Evolutionary conservation across 2,329 filamentous ascomycete species (phyloP).

Genomic region (Davidsoniella australis): DNA sequence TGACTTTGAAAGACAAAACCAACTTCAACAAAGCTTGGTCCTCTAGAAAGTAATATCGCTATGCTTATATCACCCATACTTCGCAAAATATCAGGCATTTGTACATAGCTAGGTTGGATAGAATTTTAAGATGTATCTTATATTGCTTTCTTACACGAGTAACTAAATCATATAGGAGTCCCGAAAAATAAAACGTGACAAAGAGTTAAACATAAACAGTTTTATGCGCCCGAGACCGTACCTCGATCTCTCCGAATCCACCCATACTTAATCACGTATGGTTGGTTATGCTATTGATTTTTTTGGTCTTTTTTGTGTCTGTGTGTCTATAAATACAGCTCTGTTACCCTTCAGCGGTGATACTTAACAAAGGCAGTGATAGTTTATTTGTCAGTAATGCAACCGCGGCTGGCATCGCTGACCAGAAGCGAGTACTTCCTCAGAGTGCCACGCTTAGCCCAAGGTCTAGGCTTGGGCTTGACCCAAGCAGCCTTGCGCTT

Average conservation of each 20-base stretch:
- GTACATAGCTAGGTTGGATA: neutral
- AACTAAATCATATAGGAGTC: neutral
- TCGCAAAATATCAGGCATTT: neutral
- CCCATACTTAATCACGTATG: neutral
- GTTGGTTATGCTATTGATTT: neutral
- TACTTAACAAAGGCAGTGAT: neutral
- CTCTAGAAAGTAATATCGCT: slow-evolving; percentile 20
- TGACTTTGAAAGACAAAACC: slow-evolving; percentile 69
- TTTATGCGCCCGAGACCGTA: slow-evolving; percentile 9
- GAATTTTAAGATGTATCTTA: neutral
- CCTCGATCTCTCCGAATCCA: slow-evolving; percentile 3
- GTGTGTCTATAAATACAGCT: neutral
- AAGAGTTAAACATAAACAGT: slow-evolving; percentile 7
- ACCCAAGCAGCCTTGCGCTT: slow-evolving; percentile 43
- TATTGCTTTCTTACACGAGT: neutral
- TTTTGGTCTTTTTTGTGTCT: neutral
- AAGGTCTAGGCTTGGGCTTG: slow-evolving; percentile 32
- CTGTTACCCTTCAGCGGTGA: no score
- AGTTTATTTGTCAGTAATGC: slow-evolving; percentile 30
- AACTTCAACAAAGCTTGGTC: slow-evolving; percentile 59
- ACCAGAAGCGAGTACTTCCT: slow-evolving; percentile 51
- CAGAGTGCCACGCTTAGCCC: slow-evolving; percentile 46
- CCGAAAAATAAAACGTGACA: slow-evolving; percentile 7
- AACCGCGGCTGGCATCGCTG: slow-evolving; percentile 41
- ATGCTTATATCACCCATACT: neutral